phyloP scores from a whole-genome alignment of 257 asterid species.

The Echium plantagineum region DNA sequence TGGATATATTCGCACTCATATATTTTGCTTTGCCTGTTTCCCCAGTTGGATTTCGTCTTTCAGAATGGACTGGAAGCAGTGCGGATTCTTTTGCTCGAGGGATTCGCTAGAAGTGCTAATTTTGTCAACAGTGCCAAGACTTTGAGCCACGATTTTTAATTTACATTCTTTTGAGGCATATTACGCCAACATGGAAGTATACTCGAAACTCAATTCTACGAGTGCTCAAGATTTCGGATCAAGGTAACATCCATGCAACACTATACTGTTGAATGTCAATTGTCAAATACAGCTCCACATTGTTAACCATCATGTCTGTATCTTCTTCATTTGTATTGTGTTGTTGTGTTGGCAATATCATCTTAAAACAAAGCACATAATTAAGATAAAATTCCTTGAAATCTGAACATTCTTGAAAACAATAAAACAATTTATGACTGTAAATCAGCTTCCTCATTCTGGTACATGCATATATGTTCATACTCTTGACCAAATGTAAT shows the following conservation, averaged over 20 bases:
- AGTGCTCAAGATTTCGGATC: no score
- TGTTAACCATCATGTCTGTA: no score
- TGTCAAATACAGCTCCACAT: no score
- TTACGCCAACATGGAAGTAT: no score
- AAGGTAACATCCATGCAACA: no score
- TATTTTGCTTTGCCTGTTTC: constrained; percentile 1
- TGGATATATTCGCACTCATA: neutral
- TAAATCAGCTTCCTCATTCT: neutral
- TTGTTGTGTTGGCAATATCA: no score
- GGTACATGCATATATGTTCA: neutral
- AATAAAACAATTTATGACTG: neutral
- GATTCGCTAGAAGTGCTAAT: constrained; percentile 66
- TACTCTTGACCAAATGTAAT: neutral
- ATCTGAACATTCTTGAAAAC: neutral
- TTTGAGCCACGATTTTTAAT: neutral
- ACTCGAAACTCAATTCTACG: no score
- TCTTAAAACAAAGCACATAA: no score
- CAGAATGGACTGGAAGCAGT: constrained; percentile 73
- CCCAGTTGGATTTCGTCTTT: constrained; percentile 69
- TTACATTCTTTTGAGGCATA: no score
- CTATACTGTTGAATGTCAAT: no score
- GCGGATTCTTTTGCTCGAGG: constrained; percentile 57
- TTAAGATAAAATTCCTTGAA: no score
- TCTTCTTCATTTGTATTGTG: no score
- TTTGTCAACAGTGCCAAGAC: constrained; percentile 60